Evolutionary conservation across 768 basidiomycete species (phyloP).

Genomic region (Hypholoma fasciculare): DNA sequence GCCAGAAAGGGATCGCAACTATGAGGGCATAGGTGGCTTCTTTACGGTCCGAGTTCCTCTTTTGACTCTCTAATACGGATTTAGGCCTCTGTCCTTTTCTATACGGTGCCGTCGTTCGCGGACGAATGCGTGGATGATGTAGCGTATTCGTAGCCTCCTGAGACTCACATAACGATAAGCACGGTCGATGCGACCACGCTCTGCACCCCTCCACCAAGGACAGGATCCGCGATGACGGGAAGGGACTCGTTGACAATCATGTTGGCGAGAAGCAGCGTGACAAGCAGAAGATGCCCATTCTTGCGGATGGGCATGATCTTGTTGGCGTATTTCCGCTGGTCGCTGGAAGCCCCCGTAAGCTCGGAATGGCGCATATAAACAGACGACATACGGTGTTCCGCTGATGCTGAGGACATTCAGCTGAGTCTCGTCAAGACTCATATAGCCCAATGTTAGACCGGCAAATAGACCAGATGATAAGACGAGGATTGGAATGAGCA

Average conservation of each 20-base stretch:
- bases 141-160: background rate
- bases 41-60: no score
- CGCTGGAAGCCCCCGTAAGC: constrained; percentile 36
- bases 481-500: constrained; percentile 83
- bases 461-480: constrained; percentile 85
- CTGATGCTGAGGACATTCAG: constrained; percentile 84
- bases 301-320: constrained; percentile 86
- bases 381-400: constrained; percentile 67
- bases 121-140: background rate
- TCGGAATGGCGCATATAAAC: background rate
- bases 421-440: constrained; percentile 92
- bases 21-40: no score
- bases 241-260: constrained; percentile 92
- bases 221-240: constrained; percentile 78
- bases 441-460: constrained; percentile 89
- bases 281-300: constrained; percentile 81
- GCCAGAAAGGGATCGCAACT: no score
- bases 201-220: constrained; percentile 77
- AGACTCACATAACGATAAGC: constrained; percentile 82
- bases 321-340: constrained; percentile 78
- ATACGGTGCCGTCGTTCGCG: no score
- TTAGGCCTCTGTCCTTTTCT: no score
- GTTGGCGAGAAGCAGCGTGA: constrained; percentile 81
- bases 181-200: constrained; percentile 83
- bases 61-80: no score